These are phyloP conservation scores for Metschnikowia continentalis DNA, from an alignment of 805 yeast species.

Conservation along the genomic window DNA sequence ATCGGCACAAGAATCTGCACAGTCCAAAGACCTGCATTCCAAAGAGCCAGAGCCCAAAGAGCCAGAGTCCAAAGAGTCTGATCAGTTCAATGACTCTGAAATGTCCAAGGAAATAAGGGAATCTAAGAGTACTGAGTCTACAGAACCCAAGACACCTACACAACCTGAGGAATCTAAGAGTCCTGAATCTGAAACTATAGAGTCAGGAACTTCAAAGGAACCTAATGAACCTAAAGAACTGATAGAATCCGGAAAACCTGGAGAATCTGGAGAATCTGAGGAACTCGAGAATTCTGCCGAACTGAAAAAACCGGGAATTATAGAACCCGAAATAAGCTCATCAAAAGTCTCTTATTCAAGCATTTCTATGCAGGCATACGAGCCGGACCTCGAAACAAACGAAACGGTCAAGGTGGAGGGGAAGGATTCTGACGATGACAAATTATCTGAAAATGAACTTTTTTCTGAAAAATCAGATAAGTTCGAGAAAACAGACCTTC, in stretches of 20 bases:
- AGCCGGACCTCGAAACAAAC: background rate
- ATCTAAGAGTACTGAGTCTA: too few relatives aligned
- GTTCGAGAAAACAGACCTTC: background rate
- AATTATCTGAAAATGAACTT: background rate
- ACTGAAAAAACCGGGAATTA: background rate
- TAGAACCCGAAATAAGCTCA: background rate
- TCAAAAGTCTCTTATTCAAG: background rate
- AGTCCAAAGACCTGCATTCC: too few relatives aligned
- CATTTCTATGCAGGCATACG: constrained; percentile 3
- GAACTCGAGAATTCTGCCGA: background rate
- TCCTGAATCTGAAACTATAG: too few relatives aligned
- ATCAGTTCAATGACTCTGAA: too few relatives aligned
- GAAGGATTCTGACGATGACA: background rate
- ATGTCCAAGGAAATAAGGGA: too few relatives aligned
- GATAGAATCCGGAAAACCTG: background rate
- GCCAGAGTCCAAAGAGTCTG: too few relatives aligned
- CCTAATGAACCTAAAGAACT: background rate
- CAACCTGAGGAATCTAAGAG: too few relatives aligned
- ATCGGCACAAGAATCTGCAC: too few relatives aligned
- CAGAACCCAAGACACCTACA: too few relatives aligned
- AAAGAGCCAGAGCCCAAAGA: too few relatives aligned
- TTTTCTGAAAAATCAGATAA: background rate
- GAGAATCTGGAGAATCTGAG: background rate
- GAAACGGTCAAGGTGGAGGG: background rate
- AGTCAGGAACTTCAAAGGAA: background rate